Base-by-base conservation (phyloP, 2,329 filamentous ascomycete species). In the Kalmusia sp. region DNA sequence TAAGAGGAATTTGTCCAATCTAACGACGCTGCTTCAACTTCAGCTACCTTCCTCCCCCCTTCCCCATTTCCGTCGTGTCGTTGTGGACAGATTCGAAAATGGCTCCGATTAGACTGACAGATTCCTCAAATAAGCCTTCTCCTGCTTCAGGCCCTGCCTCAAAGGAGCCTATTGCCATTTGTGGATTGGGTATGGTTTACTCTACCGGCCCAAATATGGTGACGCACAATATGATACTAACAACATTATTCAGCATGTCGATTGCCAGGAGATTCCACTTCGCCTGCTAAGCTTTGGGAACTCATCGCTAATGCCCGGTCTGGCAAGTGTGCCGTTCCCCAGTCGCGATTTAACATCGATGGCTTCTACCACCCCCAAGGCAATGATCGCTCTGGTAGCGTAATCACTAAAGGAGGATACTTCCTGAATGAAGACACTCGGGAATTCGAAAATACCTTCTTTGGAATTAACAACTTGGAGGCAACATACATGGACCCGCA, bases 401-500 rank as follows among this genome's bases (percentile, higher is more conserved):
- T 43, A 3, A 43, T 43, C 4, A 43, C 40, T 9, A 43, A 43
- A 19, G 43, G 43, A 8, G 43, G 43, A 7, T 46, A 46, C 19
- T 46, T 46, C 31, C 15, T 46, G 3, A 46, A 46, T 14, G 43
- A 46, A 24, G 43, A 46, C 14, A 33, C 31, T 4, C 43, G 43
- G 3, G 15, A 46, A n/a, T 46, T 46, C 17, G 43, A 46, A 22
- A 46, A 46, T n/a, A 24, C 14, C n/a, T 22, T 46, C 15, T 46
- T 46, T 21, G 43, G 43, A 4, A 46, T 46, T 21, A 39, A 39
- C 35, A 39, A 44, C 40, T 14, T 38, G 4, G 61, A 67, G 24
- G 61, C 59, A 4, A 50, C 37, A 1, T 49, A 50, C 4, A 55
- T 67, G 51, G 62, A 67, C 39, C 61, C 63, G 2, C 47, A 61